Percentiles rank a stretch among this genome's conserved stretches.
phyloP scores from a whole-genome alignment of 345 rosid species.

The Physaria fendleri region DNA sequence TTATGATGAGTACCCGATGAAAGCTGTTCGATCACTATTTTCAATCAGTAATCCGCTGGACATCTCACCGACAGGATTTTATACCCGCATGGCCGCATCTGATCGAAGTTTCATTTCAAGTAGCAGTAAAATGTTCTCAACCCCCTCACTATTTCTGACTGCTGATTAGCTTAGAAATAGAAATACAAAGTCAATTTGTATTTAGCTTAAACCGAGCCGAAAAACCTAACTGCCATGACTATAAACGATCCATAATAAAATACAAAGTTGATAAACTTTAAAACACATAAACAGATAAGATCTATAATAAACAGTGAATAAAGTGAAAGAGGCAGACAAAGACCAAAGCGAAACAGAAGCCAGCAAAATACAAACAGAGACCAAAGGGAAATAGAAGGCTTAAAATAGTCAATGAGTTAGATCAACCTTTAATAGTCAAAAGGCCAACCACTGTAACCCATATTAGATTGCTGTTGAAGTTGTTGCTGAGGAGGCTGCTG shows the following conservation, averaged over 20 bases:
- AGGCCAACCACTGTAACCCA: slow-evolving; percentile 83
- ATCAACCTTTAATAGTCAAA: slow-evolving; percentile 43
- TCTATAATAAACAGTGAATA: slow-evolving; percentile 23
- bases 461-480: slow-evolving; percentile 29
- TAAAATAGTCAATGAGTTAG: neutral
- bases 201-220: no score
- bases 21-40: slow-evolving; percentile 69
- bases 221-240: no score
- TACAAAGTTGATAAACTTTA: slow-evolving; percentile 13
- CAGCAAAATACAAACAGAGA: slow-evolving; percentile 19
- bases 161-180: no score
- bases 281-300: slow-evolving; percentile 7
- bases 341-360: slow-evolving; percentile 4
- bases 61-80: no score
- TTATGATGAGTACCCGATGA: slow-evolving; percentile 40
- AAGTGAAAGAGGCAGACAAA: slow-evolving; percentile 2
- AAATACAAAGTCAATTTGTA: no score
- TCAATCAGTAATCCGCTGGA: no score
- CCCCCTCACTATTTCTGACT: no score
- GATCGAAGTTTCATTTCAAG: no score
- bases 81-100: no score
- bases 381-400: slow-evolving; percentile 8
- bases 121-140: no score
- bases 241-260: neutral
- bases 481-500: slow-evolving; percentile 10